Base-by-base conservation (phyloP, 176 grass and related monocot species). In the Aegilops speltoides region DNA sequence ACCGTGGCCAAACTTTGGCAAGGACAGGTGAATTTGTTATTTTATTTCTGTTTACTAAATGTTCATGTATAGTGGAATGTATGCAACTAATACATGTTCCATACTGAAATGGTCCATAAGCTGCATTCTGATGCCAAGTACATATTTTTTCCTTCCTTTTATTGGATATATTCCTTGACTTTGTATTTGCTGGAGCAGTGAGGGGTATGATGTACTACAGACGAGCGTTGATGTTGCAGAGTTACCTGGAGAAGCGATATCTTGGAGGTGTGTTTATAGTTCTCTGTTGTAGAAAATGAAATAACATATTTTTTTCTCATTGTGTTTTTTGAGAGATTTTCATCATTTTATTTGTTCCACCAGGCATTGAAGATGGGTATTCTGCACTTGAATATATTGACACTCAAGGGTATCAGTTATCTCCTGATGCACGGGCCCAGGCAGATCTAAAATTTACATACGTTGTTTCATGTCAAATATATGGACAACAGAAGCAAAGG, bases 181-280 rank as follows among this genome's bases (percentile, higher is more conserved):
- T 50, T 12, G 61, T 83, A 28, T 80, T 84, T 70, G 22, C 64
- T 88, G 50, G 80, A 68, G 57, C 84, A 98, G 96, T 98, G 19
- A 92, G 96, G 52, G 96, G 96, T 74, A 98, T 98, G 96, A 98
- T 98, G 96, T 98, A 98, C 85, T 98, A 98, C 63, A 90, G 96
- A 92, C 91, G 96, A 83, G 96, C 96, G 31, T 85, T 98, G 80
- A 83, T 98, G 83, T 88, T 98, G 65, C 96, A 98, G 93, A 98
- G 96, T 88, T 98, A 91, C 83, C 82, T 98, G 64, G 96, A 98
- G 84, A 98, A 87, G 65, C 87, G 92, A 88, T 92, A 85, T 88
- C 82, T 88, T 80, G 93, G 93, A 77, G 96, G 96, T 95, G 86
- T 76, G 80, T 88, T 40, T 77, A 68, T 20, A 19, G 37, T 77